These are phyloP conservation scores for Ramaria rubella DNA, from an alignment of 768 basidiomycete species.

Conservation along the genomic window DNA sequence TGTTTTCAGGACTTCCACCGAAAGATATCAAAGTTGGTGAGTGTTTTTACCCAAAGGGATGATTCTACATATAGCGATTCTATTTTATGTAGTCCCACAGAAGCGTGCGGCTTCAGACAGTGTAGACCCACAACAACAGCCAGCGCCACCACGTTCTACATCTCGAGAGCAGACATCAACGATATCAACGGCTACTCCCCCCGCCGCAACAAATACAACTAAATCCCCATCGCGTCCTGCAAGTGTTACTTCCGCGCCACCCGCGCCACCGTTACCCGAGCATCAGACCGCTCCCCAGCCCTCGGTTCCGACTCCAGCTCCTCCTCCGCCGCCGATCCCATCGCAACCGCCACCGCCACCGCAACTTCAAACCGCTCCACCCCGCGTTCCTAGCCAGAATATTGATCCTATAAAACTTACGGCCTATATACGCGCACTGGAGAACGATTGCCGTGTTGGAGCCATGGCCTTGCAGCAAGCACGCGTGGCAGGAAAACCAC, in stretches of 20 bases:
- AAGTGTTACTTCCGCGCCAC: not conserved
- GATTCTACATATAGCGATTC: not conserved
- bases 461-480: not conserved
- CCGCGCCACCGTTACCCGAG: not conserved
- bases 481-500: constrained; percentile 8
- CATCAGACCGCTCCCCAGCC: constrained; percentile 1
- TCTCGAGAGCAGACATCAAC: not conserved
- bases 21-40: constrained; percentile 2
- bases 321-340: constrained; percentile 13
- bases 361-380: constrained; percentile 11
- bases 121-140: not conserved
- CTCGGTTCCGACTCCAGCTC: constrained; percentile 7
- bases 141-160: not conserved
- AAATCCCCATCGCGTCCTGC: constrained; percentile 14
- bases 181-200: not conserved
- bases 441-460: constrained; percentile 7
- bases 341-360: constrained; percentile 15
- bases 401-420: constrained; percentile 13
- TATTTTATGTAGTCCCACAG: constrained; percentile 1
- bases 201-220: constrained; percentile 18
- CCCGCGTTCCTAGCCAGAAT: constrained; percentile 16
- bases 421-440: constrained; percentile 13
- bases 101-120: constrained; percentile 2
- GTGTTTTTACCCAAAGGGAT: not conserved
- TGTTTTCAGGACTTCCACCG: constrained; percentile 4